phyloP scores from a whole-genome alignment of 768 basidiomycete species.

The Lactifluus subvellereus region DNA sequence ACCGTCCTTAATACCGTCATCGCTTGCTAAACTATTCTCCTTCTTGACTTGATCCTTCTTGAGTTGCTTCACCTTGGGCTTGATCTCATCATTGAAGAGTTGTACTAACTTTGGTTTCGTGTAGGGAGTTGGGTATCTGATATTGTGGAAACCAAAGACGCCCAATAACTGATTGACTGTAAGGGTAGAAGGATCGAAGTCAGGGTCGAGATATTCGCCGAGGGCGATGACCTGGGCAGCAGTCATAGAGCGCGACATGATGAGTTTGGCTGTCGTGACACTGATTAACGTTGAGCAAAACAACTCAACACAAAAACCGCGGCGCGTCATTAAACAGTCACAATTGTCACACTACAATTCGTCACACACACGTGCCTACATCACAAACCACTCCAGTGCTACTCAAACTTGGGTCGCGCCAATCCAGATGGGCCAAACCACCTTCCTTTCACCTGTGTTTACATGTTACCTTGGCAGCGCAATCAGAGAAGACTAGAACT shows the following conservation, averaged over 20 bases:
- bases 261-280: not conserved
- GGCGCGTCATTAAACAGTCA: constrained; percentile 20
- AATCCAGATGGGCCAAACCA: constrained; percentile 32
- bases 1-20: constrained; percentile 79
- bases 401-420: constrained; percentile 22
- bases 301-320: constrained; percentile 2
- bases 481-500: not conserved
- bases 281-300: not conserved
- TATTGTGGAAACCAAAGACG: constrained; percentile 68
- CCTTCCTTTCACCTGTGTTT: constrained; percentile 27
- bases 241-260: constrained; percentile 70
- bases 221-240: constrained; percentile 65
- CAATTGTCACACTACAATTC: not conserved
- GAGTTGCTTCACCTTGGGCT: constrained; percentile 48
- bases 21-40: constrained; percentile 67
- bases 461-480: not conserved
- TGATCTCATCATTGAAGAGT: constrained; percentile 74
- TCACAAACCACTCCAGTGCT: not conserved
- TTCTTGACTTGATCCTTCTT: constrained; percentile 60
- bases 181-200: constrained; percentile 67
- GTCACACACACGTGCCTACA: constrained; percentile 12
- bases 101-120: constrained; percentile 73
- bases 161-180: constrained; percentile 81
- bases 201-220: constrained; percentile 74
- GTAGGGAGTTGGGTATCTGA: constrained; percentile 67